A percentile compares a stretch with the other conserved stretches of the same genome.
phyloP scores from a whole-genome alignment of 495 filamentous ascomycete species.

The Aspergillus panamensis region DNA sequence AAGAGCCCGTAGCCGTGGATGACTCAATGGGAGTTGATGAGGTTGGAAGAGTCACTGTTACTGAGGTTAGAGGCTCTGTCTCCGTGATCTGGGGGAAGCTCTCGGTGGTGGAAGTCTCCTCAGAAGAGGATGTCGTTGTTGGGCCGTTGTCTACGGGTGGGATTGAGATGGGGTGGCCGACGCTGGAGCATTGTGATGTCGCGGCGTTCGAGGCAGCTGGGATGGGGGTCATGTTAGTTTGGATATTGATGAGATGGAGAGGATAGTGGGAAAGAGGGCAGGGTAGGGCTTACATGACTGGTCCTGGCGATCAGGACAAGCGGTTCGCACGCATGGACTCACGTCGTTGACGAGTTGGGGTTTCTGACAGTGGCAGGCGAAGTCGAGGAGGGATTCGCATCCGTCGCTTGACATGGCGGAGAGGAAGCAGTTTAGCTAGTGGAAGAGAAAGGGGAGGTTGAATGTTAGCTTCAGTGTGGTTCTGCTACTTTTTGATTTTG shows the following conservation, averaged over 20 bases:
- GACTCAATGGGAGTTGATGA: constrained; percentile 5
- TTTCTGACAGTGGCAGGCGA: constrained; percentile 52
- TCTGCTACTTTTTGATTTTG: not conserved
- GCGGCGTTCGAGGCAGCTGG: constrained; percentile 37
- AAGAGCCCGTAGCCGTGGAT: not conserved
- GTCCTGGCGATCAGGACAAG: constrained; percentile 32
- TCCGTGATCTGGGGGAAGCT: constrained; percentile 7
- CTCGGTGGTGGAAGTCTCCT: not conserved
- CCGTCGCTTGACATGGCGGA: constrained; percentile 38
- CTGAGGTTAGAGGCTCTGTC: constrained; percentile 10
- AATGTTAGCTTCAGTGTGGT: not conserved
- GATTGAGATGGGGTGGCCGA: constrained; percentile 38
- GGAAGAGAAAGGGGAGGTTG: constrained; percentile 5
- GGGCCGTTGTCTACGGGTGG: constrained; percentile 25
- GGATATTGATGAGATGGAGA: not conserved
- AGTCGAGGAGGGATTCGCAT: constrained; percentile 44
- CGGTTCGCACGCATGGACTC: constrained; percentile 45
- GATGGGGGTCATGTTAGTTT: constrained; percentile 4
- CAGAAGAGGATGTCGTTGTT: constrained; percentile 18
- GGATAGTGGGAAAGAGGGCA: not conserved
- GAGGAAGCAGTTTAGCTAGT: constrained; percentile 45
- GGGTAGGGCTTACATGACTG: constrained; percentile 31
- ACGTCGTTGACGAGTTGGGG: constrained; percentile 35
- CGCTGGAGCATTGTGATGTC: constrained; percentile 31
- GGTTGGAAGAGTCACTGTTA: constrained; percentile 14